phyloP scores from a whole-genome alignment of 441 rosid species.

The Melastoma candidum region DNA sequence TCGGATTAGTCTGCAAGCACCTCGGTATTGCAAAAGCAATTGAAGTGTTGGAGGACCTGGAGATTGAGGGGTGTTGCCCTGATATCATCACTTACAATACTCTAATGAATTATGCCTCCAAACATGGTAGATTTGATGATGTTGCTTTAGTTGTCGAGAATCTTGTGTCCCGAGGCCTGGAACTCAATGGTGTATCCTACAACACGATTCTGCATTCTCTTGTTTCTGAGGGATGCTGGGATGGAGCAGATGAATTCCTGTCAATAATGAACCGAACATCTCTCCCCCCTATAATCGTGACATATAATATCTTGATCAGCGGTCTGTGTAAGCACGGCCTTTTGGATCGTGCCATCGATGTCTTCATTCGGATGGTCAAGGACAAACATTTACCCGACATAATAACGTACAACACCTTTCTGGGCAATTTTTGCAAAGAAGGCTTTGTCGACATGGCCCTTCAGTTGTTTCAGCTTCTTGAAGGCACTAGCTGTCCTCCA shows the following conservation, averaged over 20 bases:
- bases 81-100: slow-evolving; percentile 68
- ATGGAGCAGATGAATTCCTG: slow-evolving; percentile 59
- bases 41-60: slow-evolving; percentile 74
- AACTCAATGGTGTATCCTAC: slow-evolving; percentile 55
- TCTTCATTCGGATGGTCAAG: slow-evolving; percentile 50
- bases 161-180: slow-evolving; percentile 52
- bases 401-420: slow-evolving; percentile 66
- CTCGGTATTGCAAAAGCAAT: slow-evolving; percentile 56
- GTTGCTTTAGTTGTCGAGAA: slow-evolving; percentile 41
- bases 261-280: slow-evolving; percentile 42
- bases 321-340: slow-evolving; percentile 68
- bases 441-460: slow-evolving; percentile 60
- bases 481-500: slow-evolving; percentile 39
- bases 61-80: slow-evolving; percentile 66
- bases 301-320: slow-evolving; percentile 72
- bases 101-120: slow-evolving; percentile 50
- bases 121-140: slow-evolving; percentile 46
- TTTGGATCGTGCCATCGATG: slow-evolving; percentile 55
- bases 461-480: slow-evolving; percentile 35
- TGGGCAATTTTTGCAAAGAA: slow-evolving; percentile 54
- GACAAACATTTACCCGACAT: slow-evolving; percentile 48
- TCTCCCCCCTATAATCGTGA: slow-evolving; percentile 43
- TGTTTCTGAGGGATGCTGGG: slow-evolving; percentile 50
- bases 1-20: slow-evolving; percentile 64
- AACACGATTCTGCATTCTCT: slow-evolving; percentile 74